Conservation (phyloP, 768 basidiomycete species). For the Boletus bicolor region DNA sequence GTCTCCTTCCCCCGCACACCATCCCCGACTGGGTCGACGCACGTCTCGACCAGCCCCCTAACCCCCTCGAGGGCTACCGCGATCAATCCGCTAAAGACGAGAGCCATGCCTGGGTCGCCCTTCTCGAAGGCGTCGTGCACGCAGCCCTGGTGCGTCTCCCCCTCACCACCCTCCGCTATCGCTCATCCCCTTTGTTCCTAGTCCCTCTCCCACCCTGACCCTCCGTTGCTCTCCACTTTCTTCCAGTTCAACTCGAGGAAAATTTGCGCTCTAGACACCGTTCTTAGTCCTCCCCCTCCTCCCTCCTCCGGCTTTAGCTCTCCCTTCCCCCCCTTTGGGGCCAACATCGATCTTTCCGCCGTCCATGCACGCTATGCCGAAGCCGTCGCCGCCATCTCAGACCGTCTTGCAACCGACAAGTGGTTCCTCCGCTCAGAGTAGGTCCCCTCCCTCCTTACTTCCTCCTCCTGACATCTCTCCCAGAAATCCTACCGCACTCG, state of each 20-base stretch:
- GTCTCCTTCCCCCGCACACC: slow-evolving; percentile 59
- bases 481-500: slow-evolving; percentile 75
- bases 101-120: slow-evolving; percentile 76
- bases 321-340: slow-evolving; percentile 57
- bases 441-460: slow-evolving; percentile 17
- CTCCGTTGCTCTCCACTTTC: slow-evolving; percentile 42
- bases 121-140: slow-evolving; percentile 75
- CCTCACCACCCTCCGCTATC: background rate
- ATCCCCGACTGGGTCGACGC: slow-evolving; percentile 77
- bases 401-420: slow-evolving; percentile 68
- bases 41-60: slow-evolving; percentile 39
- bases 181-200: slow-evolving; percentile 21
- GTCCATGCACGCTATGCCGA: slow-evolving; percentile 63
- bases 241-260: slow-evolving; percentile 35
- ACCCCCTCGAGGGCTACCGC: slow-evolving; percentile 63
- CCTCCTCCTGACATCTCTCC: slow-evolving; percentile 4
- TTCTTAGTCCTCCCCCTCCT: slow-evolving; percentile 63
- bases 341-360: slow-evolving; percentile 47
- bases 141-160: slow-evolving; percentile 59
- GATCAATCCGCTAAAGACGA: slow-evolving; percentile 62
- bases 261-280: slow-evolving; percentile 40
- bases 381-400: slow-evolving; percentile 69
- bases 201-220: slow-evolving; percentile 48
- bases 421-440: slow-evolving; percentile 82
- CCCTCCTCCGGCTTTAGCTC: slow-evolving; percentile 69